Percentiles rank a stretch among this genome's conserved stretches.
phyloP scores from a whole-genome alignment of 2,329 filamentous ascomycete species.

The Colletotrichum aenigma region DNA sequence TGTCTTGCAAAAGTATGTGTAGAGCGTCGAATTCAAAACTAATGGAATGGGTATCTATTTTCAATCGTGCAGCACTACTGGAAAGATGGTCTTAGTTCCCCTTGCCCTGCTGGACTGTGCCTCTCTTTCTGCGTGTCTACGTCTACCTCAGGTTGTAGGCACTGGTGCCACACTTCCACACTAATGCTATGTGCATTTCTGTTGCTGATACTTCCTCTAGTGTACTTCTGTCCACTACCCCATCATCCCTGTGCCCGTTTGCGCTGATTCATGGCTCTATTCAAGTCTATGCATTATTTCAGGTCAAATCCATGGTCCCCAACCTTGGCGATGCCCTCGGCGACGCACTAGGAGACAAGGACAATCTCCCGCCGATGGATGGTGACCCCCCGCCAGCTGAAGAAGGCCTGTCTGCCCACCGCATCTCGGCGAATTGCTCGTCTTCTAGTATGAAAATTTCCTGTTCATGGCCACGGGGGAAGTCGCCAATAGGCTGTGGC shows the following conservation, averaged over 20 bases:
- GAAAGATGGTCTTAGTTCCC: not conserved
- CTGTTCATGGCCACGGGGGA: not conserved
- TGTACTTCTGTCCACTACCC: not conserved
- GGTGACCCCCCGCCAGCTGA: not conserved
- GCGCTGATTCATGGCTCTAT: not conserved
- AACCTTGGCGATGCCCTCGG: not conserved
- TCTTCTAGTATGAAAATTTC: constrained; percentile 5
- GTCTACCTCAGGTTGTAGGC: not conserved
- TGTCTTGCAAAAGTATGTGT: not conserved
- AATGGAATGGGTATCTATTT: not conserved
- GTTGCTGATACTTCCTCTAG: not conserved
- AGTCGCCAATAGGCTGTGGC: not conserved
- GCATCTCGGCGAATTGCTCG: constrained; percentile 14
- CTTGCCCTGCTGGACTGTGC: not conserved
- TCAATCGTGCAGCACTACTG: not conserved
- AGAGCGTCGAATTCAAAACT: not conserved
- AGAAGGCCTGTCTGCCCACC: not conserved
- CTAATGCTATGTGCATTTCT: not conserved
- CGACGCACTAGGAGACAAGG: constrained; percentile 1
- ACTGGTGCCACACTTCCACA: not conserved
- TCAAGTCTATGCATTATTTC: not conserved
- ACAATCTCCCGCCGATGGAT: not conserved
- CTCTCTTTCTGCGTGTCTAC: not conserved
- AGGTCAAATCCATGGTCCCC: not conserved
- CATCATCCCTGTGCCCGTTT: not conserved